Percentiles rank a stretch among this genome's conserved stretches.
phyloP scores from a whole-genome alignment of 2,329 filamentous ascomycete genomes.

The Elsinoe batatas region DNA sequence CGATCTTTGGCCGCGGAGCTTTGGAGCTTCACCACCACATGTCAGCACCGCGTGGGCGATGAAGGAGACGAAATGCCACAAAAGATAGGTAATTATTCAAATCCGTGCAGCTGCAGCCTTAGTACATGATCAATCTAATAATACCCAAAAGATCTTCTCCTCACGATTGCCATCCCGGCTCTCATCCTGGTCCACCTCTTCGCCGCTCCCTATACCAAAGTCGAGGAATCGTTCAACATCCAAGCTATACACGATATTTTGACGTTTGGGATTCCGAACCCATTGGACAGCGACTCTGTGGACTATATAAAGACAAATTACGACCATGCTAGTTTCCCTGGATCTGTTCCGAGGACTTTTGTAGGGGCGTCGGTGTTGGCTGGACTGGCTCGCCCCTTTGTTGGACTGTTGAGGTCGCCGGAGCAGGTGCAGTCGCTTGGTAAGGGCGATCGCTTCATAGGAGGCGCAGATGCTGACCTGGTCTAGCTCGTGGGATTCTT shows the following conservation, averaged over 20 bases:
- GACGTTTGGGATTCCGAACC: slow-evolving; percentile 60
- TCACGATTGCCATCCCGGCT: slow-evolving; percentile 51
- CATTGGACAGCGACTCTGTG: slow-evolving; percentile 18
- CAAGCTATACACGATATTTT: slow-evolving; percentile 89
- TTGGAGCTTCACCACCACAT: slow-evolving; percentile 7
- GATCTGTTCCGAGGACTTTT: slow-evolving; percentile 85
- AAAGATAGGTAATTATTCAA: not conserved
- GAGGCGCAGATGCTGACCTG: not conserved
- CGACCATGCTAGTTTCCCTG: slow-evolving; percentile 85
- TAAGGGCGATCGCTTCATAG: slow-evolving; percentile 23
- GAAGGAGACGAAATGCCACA: not conserved
- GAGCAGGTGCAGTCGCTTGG: slow-evolving; percentile 49
- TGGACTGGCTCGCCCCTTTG: slow-evolving; percentile 57
- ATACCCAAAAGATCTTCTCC: slow-evolving; percentile 34
- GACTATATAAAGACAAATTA: slow-evolving; percentile 47
- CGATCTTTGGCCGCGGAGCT: slow-evolving; percentile 14
- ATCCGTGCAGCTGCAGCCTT: too few species aligned
- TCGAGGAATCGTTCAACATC: slow-evolving; percentile 97
- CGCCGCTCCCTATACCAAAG: slow-evolving; percentile 82
- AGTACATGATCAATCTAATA: not conserved
- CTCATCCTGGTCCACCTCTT: slow-evolving; percentile 27
- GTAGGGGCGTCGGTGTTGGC: slow-evolving; percentile 70
- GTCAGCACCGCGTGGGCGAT: not conserved
- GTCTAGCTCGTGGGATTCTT: slow-evolving; percentile 60
- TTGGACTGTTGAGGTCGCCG: slow-evolving; percentile 46